phyloP scores from a whole-genome alignment of 805 yeast species.

The Zygoascus flipseniorum region DNA sequence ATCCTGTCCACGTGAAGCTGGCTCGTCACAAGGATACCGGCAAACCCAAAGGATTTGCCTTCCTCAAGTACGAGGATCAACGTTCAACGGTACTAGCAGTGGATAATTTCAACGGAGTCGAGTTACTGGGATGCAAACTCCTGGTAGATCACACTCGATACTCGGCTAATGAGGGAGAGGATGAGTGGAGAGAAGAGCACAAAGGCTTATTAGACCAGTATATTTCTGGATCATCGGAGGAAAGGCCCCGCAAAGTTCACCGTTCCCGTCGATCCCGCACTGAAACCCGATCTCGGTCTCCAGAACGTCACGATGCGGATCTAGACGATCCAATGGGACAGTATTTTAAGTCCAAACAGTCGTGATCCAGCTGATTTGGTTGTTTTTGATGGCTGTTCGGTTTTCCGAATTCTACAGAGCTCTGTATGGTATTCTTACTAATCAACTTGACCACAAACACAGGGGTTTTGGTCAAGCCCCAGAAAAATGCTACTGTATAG shows the following conservation, averaged over 20 bases:
- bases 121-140: constrained; percentile 40
- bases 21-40: constrained; percentile 65
- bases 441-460: no score
- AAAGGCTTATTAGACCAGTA: background rate
- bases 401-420: no score
- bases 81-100: constrained; percentile 76
- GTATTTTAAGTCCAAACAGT: background rate
- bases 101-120: constrained; percentile 74
- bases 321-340: constrained; percentile 3
- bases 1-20: constrained; percentile 67
- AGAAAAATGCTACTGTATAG: no score
- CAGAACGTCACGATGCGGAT: background rate
- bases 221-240: background rate
- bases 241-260: background rate
- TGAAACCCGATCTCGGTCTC: background rate
- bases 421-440: no score
- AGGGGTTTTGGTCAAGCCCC: no score
- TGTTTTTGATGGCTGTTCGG: no score
- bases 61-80: constrained; percentile 74
- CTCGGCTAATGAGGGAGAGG: constrained; percentile 39
- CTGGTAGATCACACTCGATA: constrained; percentile 69
- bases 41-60: constrained; percentile 60
- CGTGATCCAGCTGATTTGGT: no score
- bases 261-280: background rate
- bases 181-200: constrained; percentile 6